Evolutionary conservation across 2,329 filamentous ascomycete species (phyloP).

Genomic region (Remersonia thermophila): DNA sequence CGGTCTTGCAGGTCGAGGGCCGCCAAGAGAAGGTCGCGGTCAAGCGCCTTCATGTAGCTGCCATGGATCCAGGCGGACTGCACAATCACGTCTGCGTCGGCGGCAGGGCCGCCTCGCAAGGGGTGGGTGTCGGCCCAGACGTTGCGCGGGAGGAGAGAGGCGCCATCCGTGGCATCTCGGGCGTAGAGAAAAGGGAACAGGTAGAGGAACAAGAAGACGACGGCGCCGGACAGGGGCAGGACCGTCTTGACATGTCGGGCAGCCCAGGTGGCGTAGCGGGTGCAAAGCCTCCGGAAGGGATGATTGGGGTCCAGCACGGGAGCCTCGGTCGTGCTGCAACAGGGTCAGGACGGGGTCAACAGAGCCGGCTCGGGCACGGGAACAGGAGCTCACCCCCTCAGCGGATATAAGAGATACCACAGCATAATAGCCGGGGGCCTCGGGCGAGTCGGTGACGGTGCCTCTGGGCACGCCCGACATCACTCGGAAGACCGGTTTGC

Average conservation of each 20-base stretch:
- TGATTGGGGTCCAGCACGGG: slow-evolving; percentile 52
- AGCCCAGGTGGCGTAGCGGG: slow-evolving; percentile 57
- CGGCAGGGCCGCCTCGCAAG: slow-evolving; percentile 37
- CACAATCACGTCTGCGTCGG: slow-evolving; percentile 61
- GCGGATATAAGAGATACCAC: slow-evolving; percentile 66
- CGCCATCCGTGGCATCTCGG: slow-evolving; percentile 57
- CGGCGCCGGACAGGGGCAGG: slow-evolving; percentile 60
- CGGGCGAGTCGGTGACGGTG: slow-evolving; percentile 13
- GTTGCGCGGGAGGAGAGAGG: slow-evolving; percentile 62
- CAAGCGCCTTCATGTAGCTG: slow-evolving; percentile 65
- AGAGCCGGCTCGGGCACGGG: slow-evolving; percentile 1
- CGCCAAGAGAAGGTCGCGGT: slow-evolving; percentile 49
- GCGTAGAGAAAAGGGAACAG: slow-evolving; percentile 65
- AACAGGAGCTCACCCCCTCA: slow-evolving; percentile 52
- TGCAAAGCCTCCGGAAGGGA: slow-evolving; percentile 51
- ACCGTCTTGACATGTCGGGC: slow-evolving; percentile 62
- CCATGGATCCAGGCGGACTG: slow-evolving; percentile 73
- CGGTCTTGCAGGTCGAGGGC: slow-evolving; percentile 59
- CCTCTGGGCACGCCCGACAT: background rate
- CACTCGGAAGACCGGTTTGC: too few species aligned
- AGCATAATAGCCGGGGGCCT: slow-evolving; percentile 38
- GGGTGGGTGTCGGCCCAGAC: slow-evolving; percentile 68
- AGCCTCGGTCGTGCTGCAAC: slow-evolving; percentile 56
- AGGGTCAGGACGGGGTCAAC: slow-evolving; percentile 13
- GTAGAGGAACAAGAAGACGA: slow-evolving; percentile 59